Percentiles rank a stretch among this genome's conserved stretches.
Conservation (phyloP, 306 rosid genomes). For the Malus orientalis region DNA sequence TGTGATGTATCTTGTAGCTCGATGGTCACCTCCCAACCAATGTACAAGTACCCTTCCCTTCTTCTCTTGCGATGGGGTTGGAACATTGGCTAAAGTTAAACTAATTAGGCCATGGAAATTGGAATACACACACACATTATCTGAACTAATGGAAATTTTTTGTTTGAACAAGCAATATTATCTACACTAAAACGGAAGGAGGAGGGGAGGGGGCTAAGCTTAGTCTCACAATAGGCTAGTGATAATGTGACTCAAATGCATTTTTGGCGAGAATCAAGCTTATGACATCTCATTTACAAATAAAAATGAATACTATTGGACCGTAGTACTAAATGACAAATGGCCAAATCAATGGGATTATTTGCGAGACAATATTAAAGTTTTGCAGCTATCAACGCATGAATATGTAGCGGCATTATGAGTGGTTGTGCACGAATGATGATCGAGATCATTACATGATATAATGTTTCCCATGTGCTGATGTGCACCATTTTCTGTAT, state of each 20-base stretch:
- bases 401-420: neutral
- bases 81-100: constrained; percentile 17
- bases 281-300: no score
- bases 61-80: constrained; percentile 1
- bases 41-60: neutral
- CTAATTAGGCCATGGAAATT: neutral
- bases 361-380: neutral
- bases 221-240: no score
- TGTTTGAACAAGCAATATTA: no score
- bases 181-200: no score
- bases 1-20: constrained; percentile 2
- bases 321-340: no score
- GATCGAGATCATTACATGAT: neutral
- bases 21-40: constrained; percentile 29
- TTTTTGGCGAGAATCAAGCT: no score
- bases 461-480: constrained; percentile 6
- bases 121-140: neutral
- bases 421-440: neutral
- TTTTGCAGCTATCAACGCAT: neutral
- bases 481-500: neutral
- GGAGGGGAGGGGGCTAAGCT: no score
- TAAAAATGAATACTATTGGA: rapidly evolving
- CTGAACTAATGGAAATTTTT: no score
- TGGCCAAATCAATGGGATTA: neutral
- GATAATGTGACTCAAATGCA: no score